phyloP scores from a whole-genome alignment of 305 asterid genomes.

The Euphrasia arctica region DNA sequence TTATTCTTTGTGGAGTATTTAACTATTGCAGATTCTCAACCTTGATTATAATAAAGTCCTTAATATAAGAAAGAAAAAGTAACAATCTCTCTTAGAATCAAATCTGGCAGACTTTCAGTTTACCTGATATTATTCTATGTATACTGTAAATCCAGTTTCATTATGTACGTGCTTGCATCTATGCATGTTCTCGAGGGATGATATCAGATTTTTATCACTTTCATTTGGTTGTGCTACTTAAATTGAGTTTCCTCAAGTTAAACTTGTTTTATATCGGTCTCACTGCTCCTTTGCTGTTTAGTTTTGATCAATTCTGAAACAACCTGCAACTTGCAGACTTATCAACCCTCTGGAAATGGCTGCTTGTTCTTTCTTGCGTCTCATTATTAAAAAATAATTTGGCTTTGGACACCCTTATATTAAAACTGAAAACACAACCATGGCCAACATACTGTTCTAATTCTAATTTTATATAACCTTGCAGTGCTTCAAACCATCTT shows the following conservation, averaged over 20 bases:
- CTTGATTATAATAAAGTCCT: background rate
- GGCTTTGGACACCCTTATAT: background rate
- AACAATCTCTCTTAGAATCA: background rate
- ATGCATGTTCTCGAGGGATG: background rate
- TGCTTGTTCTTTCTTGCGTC: slow-evolving; percentile 14
- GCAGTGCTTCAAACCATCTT: slow-evolving; percentile 11
- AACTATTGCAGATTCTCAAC: background rate
- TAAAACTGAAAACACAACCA: background rate
- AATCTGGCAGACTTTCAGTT: background rate
- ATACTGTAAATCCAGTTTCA: background rate
- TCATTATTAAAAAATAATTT: slow-evolving; percentile 3
- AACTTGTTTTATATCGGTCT: background rate
- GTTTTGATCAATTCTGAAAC: background rate
- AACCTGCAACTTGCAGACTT: background rate
- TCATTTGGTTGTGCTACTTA: background rate
- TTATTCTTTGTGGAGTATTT: background rate
- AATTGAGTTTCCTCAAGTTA: background rate
- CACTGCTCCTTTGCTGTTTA: background rate
- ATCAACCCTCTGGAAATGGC: background rate
- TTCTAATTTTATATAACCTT: slow-evolving; percentile 14
- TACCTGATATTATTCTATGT: background rate
- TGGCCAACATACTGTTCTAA: slow-evolving; percentile 2
- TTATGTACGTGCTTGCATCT: background rate
- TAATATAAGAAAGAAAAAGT: background rate
- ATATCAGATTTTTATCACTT: background rate